Conservation (phyloP, 83 land plant species). For the Diphasiastrum complanatum region DNA sequence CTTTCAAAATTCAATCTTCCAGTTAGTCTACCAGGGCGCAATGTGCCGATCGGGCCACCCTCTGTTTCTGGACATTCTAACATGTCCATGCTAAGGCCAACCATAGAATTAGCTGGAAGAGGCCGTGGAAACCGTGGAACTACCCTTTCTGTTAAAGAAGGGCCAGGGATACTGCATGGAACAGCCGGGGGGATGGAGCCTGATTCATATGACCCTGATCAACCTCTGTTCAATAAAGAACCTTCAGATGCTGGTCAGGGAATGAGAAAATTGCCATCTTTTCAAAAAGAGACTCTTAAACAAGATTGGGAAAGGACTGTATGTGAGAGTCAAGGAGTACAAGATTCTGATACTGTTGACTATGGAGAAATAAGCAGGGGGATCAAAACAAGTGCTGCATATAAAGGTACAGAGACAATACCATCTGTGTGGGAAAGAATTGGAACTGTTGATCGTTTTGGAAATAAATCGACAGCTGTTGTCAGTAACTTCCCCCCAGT, state of each 20-base stretch:
- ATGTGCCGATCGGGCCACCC: slow-evolving; percentile 43
- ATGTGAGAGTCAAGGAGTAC: slow-evolving; percentile 24
- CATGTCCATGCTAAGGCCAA: slow-evolving; percentile 20
- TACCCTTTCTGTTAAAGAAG: slow-evolving; percentile 25
- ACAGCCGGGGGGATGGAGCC: slow-evolving; percentile 40
- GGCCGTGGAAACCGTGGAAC: slow-evolving; percentile 28
- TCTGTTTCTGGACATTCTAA: slow-evolving; percentile 32
- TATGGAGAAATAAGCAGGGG: slow-evolving; percentile 24
- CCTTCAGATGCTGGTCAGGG: slow-evolving; percentile 41
- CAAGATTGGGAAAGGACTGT: slow-evolving; percentile 34
- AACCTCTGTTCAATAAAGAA: slow-evolving; percentile 78
- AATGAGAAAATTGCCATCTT: slow-evolving; percentile 30
- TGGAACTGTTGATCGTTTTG: slow-evolving; percentile 29
- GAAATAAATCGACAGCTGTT: slow-evolving; percentile 3
- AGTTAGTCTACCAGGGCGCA: slow-evolving; percentile 56
- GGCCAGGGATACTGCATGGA: slow-evolving; percentile 31
- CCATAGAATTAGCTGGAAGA: slow-evolving; percentile 18
- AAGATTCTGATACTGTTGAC: slow-evolving; percentile 17
- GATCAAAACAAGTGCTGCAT: slow-evolving; percentile 21
- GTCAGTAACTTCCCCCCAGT: background rate
- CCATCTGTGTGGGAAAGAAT: slow-evolving; percentile 66
- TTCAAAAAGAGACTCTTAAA: slow-evolving; percentile 40
- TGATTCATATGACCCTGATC: slow-evolving; percentile 97
- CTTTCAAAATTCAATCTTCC: slow-evolving; percentile 95
- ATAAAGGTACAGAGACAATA: slow-evolving; percentile 27